phyloP scores from a whole-genome alignment of 2,329 filamentous ascomycete species.

The Zymoseptoria passerinii region DNA sequence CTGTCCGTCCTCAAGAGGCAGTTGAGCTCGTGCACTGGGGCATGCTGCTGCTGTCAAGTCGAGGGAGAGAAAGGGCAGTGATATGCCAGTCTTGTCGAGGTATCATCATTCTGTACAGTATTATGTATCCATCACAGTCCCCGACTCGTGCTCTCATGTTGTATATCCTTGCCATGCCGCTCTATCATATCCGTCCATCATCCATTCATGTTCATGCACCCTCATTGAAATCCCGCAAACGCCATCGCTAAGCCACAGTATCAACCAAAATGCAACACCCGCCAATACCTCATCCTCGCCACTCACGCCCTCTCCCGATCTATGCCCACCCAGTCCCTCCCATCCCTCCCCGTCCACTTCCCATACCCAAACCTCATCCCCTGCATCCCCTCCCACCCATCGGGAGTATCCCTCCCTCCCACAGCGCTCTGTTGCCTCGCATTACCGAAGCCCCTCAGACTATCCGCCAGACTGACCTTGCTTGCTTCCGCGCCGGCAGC shows the following conservation, averaged over 20 bases:
- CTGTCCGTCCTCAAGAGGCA: background rate
- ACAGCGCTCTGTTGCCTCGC: constrained; percentile 14
- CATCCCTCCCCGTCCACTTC: constrained; percentile 50
- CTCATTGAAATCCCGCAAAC: background rate
- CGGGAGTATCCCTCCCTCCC: background rate
- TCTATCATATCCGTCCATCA: background rate
- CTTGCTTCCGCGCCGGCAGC: constrained; percentile 20
- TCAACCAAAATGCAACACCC: background rate
- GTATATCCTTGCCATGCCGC: background rate
- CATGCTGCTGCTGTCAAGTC: too few species aligned
- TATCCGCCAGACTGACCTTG: constrained; percentile 26
- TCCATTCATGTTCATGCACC: background rate
- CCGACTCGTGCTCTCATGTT: background rate
- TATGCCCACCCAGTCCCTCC: constrained; percentile 51
- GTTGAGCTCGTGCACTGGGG: background rate
- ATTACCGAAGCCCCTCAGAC: constrained; percentile 26
- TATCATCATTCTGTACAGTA: background rate
- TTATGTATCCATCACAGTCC: background rate
- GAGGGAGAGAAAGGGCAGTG: background rate
- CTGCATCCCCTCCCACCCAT: constrained; percentile 2
- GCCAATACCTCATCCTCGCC: background rate
- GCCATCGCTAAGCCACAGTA: constrained; percentile 2
- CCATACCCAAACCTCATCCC: constrained; percentile 47
- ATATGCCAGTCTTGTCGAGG: background rate
- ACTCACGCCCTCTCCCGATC: constrained; percentile 39